A percentile compares a stretch with the other conserved stretches of the same genome.
Evolutionary conservation across 306 rosid species (phyloP).

Genomic region (Cucurbita maxima): DNA sequence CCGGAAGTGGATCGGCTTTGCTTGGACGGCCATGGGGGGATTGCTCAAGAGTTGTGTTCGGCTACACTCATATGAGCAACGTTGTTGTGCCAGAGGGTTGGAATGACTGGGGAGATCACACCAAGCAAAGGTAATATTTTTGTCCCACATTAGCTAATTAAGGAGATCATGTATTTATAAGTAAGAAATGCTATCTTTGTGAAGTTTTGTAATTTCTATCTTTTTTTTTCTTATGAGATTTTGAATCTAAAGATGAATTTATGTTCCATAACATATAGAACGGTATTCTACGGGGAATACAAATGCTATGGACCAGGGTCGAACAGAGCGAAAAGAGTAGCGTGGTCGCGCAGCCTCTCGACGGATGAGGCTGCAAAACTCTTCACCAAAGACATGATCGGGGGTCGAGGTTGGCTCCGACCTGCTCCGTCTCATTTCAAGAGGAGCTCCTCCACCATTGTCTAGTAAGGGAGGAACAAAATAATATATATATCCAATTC

Average conservation of each 20-base stretch:
- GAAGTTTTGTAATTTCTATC: no score
- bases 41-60: constrained; percentile 18
- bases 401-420: constrained; percentile 14
- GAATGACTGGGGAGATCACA: constrained; percentile 15
- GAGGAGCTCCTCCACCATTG: background rate
- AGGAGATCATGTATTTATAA: no score
- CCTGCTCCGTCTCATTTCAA: constrained; percentile 7
- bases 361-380: constrained; percentile 1
- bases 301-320: constrained; percentile 12
- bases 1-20: background rate
- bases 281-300: constrained; percentile 15
- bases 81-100: constrained; percentile 13
- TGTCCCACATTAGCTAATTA: no score
- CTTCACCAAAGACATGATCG: constrained; percentile 12
- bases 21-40: constrained; percentile 22
- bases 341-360: constrained; percentile 9
- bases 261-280: background rate
- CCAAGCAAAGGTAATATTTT: constrained; percentile 3
- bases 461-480: background rate
- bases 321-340: constrained; percentile 1
- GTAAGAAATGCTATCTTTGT: no score
- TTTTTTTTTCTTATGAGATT: background rate
- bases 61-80: constrained; percentile 6
- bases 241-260: background rate
- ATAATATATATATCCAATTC: no score